These are phyloP conservation scores for Penicillium longicatenatum DNA, from an alignment of 495 filamentous ascomycete species.

Conservation along the genomic window DNA sequence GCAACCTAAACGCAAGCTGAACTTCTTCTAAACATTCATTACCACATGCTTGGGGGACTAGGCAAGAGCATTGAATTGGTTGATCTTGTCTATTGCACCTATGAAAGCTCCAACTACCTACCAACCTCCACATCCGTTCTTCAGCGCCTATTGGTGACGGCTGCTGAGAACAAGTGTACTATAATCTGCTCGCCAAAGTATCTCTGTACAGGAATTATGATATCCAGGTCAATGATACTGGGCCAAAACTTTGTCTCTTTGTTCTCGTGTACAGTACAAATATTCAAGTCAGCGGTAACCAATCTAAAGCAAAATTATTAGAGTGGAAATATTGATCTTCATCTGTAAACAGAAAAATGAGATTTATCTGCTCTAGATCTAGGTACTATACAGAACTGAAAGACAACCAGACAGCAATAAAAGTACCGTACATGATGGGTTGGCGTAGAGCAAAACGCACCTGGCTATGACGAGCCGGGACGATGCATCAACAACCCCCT, in stretches of 20 bases:
- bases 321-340: neutral
- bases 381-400: conserved; percentile 21
- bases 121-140: neutral
- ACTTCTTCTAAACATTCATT: conserved; percentile 33
- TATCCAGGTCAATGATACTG: neutral
- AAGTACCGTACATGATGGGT: conserved; percentile 7
- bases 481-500: neutral
- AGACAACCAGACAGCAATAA: conserved; percentile 6
- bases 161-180: neutral
- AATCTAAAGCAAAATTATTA: neutral
- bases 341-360: neutral
- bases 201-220: neutral
- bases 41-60: neutral
- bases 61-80: neutral
- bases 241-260: neutral
- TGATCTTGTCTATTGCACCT: neutral
- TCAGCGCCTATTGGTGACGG: neutral
- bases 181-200: neutral
- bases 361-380: conserved; percentile 25
- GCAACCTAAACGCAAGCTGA: conserved; percentile 29
- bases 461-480: neutral
- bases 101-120: neutral
- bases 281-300: neutral
- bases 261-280: neutral
- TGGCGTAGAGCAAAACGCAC: neutral